Percentiles rank a stretch among this genome's conserved stretches.
Conservation (phyloP, 192 early-diverging fungal species). For the Podila horticola region DNA sequence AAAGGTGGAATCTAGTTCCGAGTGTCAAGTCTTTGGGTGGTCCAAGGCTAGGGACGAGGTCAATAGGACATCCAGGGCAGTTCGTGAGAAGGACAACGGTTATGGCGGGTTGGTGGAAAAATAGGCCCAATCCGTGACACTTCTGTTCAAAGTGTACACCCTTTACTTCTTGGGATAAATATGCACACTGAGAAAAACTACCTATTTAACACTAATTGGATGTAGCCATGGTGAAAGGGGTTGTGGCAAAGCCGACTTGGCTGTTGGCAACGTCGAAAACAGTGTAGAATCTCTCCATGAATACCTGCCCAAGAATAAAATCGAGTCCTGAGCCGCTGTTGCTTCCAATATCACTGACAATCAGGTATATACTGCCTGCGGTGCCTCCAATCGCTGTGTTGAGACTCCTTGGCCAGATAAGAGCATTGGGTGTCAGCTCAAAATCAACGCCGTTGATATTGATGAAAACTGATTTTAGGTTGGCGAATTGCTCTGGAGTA, state of each 20-base stretch:
- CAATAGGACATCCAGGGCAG: too few species aligned
- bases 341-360: neutral
- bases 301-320: neutral
- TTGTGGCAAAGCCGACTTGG: constrained; percentile 1
- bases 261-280: neutral
- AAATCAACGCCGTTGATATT: neutral
- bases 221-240: neutral
- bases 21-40: too few species aligned
- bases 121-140: too few species aligned
- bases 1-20: too few species aligned
- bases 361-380: constrained; percentile 11
- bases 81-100: too few species aligned
- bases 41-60: too few species aligned
- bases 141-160: too few species aligned
- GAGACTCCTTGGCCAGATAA: constrained; percentile 8
- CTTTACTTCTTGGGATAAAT: too few species aligned
- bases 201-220: neutral
- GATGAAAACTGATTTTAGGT: constrained; percentile 5
- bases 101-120: too few species aligned
- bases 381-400: constrained; percentile 8
- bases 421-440: constrained; percentile 8
- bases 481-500: neutral
- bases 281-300: constrained; percentile 3
- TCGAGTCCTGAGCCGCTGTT: neutral
- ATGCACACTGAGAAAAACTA: neutral